Evolutionary conservation across 2,329 filamentous ascomycete species (phyloP).

Genomic region (Paramyrothecium sp.): DNA sequence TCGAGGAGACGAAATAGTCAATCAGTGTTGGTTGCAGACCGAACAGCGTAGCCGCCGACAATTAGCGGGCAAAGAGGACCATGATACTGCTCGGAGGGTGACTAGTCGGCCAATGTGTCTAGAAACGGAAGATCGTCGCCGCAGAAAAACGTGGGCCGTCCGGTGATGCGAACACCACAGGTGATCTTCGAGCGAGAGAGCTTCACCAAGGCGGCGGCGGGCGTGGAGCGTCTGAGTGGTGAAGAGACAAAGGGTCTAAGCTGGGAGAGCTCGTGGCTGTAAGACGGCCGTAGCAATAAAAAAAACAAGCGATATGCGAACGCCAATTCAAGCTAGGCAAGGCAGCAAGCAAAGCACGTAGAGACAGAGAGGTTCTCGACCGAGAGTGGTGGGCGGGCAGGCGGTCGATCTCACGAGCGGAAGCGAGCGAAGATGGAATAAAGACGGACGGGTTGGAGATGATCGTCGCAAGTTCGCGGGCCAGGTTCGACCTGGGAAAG

Average conservation of each 20-base stretch:
- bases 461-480: neutral
- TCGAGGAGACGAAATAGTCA: too few species aligned
- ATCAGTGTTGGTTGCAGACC: too few species aligned
- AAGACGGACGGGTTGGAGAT: neutral
- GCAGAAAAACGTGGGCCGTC: neutral
- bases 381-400: neutral
- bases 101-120: neutral
- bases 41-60: neutral
- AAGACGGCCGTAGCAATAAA: too few species aligned
- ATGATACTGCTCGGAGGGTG: neutral
- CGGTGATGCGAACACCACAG: neutral
- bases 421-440: neutral
- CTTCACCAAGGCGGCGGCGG: neutral
- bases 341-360: neutral
- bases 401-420: neutral
- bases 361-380: neutral
- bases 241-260: neutral
- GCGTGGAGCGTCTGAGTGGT: neutral
- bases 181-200: neutral
- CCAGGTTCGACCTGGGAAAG: neutral
- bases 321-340: too few species aligned
- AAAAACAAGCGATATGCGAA: too few species aligned
- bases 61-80: neutral
- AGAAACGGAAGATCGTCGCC: neutral
- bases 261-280: too few species aligned